Evolutionary conservation across 2,329 filamentous ascomycete genomes (phyloP).

Genomic region (Claviceps africana): DNA sequence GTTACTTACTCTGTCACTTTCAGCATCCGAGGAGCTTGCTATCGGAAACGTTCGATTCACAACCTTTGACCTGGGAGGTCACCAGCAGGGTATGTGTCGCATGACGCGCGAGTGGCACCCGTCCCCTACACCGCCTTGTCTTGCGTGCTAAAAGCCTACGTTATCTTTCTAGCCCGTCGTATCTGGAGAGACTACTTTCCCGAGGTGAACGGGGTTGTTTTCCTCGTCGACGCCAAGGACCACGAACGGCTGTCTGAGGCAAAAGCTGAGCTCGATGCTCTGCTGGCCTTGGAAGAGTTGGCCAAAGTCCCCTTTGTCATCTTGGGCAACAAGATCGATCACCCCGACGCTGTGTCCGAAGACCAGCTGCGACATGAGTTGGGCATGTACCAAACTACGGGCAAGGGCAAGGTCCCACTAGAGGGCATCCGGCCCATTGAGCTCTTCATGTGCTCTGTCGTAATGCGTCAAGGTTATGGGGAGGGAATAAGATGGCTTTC

Average conservation of each 20-base stretch:
- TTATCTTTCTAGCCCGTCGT: conserved; percentile 55
- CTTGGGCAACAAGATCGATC: conserved; percentile 98
- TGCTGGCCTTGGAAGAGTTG: conserved; percentile 93
- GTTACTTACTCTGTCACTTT: conserved; percentile 8
- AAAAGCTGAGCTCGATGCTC: conserved; percentile 91
- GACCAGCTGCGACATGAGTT: conserved; percentile 87
- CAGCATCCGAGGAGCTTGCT: conserved; percentile 79
- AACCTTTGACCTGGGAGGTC: conserved; percentile 85
- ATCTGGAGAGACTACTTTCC: conserved; percentile 97
- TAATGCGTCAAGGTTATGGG: conserved; percentile 93
- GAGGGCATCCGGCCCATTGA: conserved; percentile 92
- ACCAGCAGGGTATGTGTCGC: conserved; percentile 59
- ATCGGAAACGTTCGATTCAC: conserved; percentile 92
- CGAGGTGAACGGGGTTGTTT: conserved; percentile 91
- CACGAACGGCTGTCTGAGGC: conserved; percentile 86
- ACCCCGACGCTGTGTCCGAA: conserved; percentile 88
- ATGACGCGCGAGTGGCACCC: not conserved
- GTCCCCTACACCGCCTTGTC: not conserved
- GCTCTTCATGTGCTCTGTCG: conserved; percentile 98
- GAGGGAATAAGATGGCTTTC: conserved; percentile 86
- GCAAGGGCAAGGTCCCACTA: conserved; percentile 84
- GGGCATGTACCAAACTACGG: conserved; percentile 89
- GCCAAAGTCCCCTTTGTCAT: conserved; percentile 91
- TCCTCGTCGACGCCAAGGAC: conserved; percentile 95
- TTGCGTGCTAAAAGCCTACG: not conserved